These are phyloP conservation scores for Mycena olivaceomarginata DNA, from an alignment of 768 basidiomycete genomes.

Conservation along the genomic window DNA sequence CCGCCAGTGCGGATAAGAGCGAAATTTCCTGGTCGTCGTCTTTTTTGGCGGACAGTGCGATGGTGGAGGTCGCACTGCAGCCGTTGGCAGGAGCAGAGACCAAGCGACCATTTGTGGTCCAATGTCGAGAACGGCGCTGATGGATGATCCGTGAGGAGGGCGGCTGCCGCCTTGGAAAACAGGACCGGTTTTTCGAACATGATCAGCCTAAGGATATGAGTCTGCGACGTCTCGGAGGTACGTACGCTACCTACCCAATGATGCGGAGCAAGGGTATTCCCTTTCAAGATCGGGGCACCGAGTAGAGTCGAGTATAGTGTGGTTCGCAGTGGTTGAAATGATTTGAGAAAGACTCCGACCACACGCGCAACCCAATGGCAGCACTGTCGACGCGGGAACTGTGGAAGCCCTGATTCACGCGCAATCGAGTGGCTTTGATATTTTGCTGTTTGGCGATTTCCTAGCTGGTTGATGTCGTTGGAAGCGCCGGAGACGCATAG, in stretches of 20 bases:
- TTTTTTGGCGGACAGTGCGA: slow-evolving; percentile 18
- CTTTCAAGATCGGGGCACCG: slow-evolving; percentile 18
- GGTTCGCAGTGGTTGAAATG: slow-evolving; percentile 23
- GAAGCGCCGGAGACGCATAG: slow-evolving; percentile 29
- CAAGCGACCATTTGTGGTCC: slow-evolving; percentile 36
- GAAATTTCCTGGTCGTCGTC: slow-evolving; percentile 25
- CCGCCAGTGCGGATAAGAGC: slow-evolving; percentile 32
- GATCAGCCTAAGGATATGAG: slow-evolving; percentile 26
- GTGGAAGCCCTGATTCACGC: slow-evolving; percentile 40
- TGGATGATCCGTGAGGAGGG: slow-evolving; percentile 9
- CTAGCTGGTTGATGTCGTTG: slow-evolving; percentile 20
- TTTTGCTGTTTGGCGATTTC: slow-evolving; percentile 18
- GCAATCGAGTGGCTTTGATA: slow-evolving; percentile 33
- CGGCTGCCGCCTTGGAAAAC: slow-evolving; percentile 28
- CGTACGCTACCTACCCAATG: slow-evolving; percentile 38
- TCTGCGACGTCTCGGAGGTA: background rate
- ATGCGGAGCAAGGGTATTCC: background rate
- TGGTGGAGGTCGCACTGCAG: background rate
- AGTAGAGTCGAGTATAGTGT: slow-evolving; percentile 30
- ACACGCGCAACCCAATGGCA: slow-evolving; percentile 15
- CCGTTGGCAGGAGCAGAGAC: slow-evolving; percentile 35
- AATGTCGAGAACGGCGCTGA: slow-evolving; percentile 26
- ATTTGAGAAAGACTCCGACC: slow-evolving; percentile 3
- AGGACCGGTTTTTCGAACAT: slow-evolving; percentile 34
- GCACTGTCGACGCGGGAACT: slow-evolving; percentile 34